phyloP scores from a whole-genome alignment of 129 eudicot genomes.

The Deinandra increscens region DNA sequence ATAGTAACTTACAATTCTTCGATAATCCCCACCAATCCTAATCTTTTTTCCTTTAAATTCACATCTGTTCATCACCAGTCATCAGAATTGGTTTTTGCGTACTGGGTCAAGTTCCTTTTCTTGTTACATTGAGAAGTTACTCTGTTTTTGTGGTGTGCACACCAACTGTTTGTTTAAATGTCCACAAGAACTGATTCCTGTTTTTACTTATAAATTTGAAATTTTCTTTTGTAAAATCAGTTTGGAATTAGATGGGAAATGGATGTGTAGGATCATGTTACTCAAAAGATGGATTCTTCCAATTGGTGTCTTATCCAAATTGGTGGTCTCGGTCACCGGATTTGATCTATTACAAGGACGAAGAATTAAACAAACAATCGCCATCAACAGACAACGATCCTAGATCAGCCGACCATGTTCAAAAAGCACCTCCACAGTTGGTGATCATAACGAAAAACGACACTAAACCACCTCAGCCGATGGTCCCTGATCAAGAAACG shows the following conservation, averaged over 20 bases:
- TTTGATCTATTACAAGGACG: constrained; percentile 33
- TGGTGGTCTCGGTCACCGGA: constrained; percentile 54
- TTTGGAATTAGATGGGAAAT: constrained; percentile 49
- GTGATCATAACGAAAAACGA: constrained; percentile 43
- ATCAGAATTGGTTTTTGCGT: neutral
- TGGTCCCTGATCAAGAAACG: constrained; percentile 12
- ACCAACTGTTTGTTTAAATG: constrained; percentile 22
- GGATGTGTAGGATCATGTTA: constrained; percentile 52
- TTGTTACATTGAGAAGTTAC: neutral
- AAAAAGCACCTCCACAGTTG: constrained; percentile 49
- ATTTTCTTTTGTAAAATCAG: neutral
- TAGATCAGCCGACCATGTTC: constrained; percentile 25
- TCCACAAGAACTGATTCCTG: neutral
- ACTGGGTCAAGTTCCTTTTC: neutral
- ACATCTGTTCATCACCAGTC: constrained; percentile 16
- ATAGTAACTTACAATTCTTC: neutral
- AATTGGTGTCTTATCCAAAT: constrained; percentile 34
- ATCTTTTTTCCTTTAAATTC: constrained; percentile 10
- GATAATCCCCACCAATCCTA: constrained; percentile 16
- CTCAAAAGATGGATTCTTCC: constrained; percentile 44
- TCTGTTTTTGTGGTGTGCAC: constrained; percentile 10
- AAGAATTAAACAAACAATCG: constrained; percentile 17
- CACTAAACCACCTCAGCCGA: constrained; percentile 22
- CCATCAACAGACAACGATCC: constrained; percentile 24
- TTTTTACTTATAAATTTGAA: no score